These are phyloP conservation scores for Suillus alpinus DNA, from an alignment of 768 basidiomycete genomes.

Conservation along the genomic window DNA sequence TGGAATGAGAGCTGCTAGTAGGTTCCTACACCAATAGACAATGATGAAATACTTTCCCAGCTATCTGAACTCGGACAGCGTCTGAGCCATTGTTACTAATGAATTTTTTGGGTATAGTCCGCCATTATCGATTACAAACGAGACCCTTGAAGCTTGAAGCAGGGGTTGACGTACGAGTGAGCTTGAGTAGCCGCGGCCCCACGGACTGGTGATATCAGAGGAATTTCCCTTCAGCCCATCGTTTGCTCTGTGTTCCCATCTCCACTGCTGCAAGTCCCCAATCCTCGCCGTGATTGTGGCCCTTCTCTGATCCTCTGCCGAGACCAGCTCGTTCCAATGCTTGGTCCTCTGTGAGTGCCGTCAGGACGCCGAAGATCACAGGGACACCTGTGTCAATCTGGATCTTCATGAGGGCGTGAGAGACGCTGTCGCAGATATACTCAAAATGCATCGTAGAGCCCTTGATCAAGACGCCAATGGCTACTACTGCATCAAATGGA, in stretches of 20 bases:
- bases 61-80: background rate
- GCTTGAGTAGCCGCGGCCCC: background rate
- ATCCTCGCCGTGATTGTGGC: slow-evolving; percentile 97
- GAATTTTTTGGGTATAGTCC: background rate
- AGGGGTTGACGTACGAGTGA: background rate
- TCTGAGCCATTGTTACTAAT: background rate
- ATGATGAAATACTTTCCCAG: background rate
- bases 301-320: slow-evolving; percentile 62
- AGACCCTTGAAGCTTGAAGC: no score
- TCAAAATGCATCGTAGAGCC: slow-evolving; percentile 99
- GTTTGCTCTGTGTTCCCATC: slow-evolving; percentile 67
- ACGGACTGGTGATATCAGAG: slow-evolving; percentile 5
- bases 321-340: slow-evolving; percentile 93
- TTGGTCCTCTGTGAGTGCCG: slow-evolving; percentile 89
- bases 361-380: slow-evolving; percentile 95
- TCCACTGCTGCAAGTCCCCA: slow-evolving; percentile 98
- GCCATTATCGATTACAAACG: background rate
- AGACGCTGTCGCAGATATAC: slow-evolving; percentile 94
- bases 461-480: slow-evolving; percentile 97
- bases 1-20: background rate
- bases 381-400: slow-evolving; percentile 93
- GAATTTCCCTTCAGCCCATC: slow-evolving; percentile 74
- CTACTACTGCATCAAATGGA: slow-evolving; percentile 94
- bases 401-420: slow-evolving; percentile 91
- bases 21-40: background rate